Base-by-base conservation (phyloP, 306 rosid genomes). In the Betula pendula region DNA sequence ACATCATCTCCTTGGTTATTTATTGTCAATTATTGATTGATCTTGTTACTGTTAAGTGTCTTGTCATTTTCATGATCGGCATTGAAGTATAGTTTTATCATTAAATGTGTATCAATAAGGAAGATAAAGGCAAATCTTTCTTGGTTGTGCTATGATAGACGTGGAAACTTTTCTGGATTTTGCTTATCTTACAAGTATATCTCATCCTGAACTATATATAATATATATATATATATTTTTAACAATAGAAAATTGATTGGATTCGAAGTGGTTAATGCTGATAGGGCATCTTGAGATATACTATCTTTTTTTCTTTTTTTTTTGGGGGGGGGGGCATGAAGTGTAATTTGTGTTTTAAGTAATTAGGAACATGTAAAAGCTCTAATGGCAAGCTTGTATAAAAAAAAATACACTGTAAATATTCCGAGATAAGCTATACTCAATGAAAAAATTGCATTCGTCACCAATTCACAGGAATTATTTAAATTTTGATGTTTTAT, bases 1-100 rank as follows among this genome's bases (percentile, higher is more conserved):
- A 29, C 13, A 80, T 69, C 13, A 80, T 69, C 67, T 66, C 66
- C 29, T 81, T 83, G 50, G 19, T 45, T 75, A 25, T 65, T 79
- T 60, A 50, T 59, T 31, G 25, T 63, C 59, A 49, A 19, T 60
- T 77, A 43, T 79, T 60, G 29, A 15, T 49, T 45, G 62, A 52
- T 80, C 47, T 25, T 70, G 53, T 68, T 81, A 42, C 60, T 72
- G 74, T 35, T 58, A 70, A 68, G 44, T 59, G 69, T 33, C 42
- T 63, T 63, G 8, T 17, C 69, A 16, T 33, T 33, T 15, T 63
- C 16, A 17, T 2, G 44, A 17, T 31, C n/a, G 12, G 11, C 69
- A 25, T 31, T 31, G 69, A 63, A 33, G 0, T 8, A 33, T 33
- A 33, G 45, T 8, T 1, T 31, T 33, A 8, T 63, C 20, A 33